These are phyloP conservation scores for Quercus cerris DNA, from an alignment of 306 rosid species.

Conservation along the genomic window DNA sequence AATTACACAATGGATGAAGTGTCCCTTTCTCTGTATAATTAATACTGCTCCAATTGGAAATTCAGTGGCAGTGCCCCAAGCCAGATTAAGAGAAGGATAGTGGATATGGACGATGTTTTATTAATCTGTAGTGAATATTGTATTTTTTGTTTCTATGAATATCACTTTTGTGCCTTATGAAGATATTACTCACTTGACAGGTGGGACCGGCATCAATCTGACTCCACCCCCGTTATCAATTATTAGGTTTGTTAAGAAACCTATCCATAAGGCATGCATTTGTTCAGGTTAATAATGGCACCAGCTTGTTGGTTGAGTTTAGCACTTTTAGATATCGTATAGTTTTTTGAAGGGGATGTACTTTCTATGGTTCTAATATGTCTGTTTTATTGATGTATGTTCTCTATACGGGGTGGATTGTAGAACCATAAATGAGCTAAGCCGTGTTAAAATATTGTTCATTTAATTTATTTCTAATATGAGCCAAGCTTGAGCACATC, in stretches of 20 bases:
- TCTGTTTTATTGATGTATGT: not conserved
- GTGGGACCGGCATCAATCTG: constrained; percentile 97
- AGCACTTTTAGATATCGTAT: not conserved
- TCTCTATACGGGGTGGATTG: not conserved
- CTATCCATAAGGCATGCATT: not conserved
- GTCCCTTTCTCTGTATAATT: not conserved
- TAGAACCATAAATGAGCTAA: not conserved
- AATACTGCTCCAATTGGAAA: not conserved
- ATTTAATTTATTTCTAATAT: too few species aligned
- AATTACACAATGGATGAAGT: not conserved
- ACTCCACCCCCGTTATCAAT: constrained; percentile 93
- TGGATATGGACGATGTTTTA: not conserved
- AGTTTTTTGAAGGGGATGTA: not conserved
- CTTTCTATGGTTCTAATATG: not conserved
- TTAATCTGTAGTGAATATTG: not conserved
- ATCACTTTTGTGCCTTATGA: constrained; percentile 7
- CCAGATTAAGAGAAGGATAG: not conserved
- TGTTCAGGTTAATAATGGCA: not conserved
- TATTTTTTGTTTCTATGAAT: not conserved
- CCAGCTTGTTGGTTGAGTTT: not conserved
- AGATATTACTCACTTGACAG: constrained; percentile 44
- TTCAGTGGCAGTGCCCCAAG: not conserved
- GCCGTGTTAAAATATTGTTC: too few species aligned
- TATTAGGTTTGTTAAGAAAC: constrained; percentile 53
- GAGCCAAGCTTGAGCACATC: too few species aligned